Evolutionary conservation across 352 stramenopile genomes (phyloP).

Genomic region (Phytophthora vignae): DNA sequence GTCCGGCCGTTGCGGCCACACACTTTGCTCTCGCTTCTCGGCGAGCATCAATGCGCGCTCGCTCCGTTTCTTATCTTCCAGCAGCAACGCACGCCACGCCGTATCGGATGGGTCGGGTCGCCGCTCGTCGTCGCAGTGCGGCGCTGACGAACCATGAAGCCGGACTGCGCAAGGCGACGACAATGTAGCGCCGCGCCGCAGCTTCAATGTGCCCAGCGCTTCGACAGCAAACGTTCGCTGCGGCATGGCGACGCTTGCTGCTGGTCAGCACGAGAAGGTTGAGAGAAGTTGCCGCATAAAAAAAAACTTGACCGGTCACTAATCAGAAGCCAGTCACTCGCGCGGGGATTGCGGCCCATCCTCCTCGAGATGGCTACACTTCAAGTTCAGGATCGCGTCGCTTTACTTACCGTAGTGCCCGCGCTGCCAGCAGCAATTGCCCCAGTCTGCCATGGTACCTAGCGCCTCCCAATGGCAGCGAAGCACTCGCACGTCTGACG

Average conservation of each 20-base stretch:
- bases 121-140: slow-evolving; percentile 5
- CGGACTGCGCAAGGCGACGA: slow-evolving; percentile 21
- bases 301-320: slow-evolving; percentile 24
- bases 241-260: not conserved
- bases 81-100: slow-evolving; percentile 17
- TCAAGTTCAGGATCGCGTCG: slow-evolving; percentile 28
- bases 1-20: slow-evolving; percentile 4
- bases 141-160: slow-evolving; percentile 26
- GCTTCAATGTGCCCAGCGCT: slow-evolving; percentile 12
- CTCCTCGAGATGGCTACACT: slow-evolving; percentile 18
- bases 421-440: not conserved
- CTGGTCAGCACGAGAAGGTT: not conserved
- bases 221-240: too few species aligned
- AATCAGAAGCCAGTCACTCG: slow-evolving; percentile 4
- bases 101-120: not conserved
- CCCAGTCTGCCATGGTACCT: not conserved
- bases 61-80: not conserved
- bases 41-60: not conserved
- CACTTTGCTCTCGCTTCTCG: not conserved
- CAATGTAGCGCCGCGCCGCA: slow-evolving; percentile 6
- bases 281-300: not conserved
- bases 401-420: slow-evolving; percentile 8
- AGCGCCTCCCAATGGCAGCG: not conserved
- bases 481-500: not conserved
- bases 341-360: slow-evolving; percentile 15